Base-by-base conservation (phyloP, 306 rosid genomes). In the Dalbergia cochinchinensis region DNA sequence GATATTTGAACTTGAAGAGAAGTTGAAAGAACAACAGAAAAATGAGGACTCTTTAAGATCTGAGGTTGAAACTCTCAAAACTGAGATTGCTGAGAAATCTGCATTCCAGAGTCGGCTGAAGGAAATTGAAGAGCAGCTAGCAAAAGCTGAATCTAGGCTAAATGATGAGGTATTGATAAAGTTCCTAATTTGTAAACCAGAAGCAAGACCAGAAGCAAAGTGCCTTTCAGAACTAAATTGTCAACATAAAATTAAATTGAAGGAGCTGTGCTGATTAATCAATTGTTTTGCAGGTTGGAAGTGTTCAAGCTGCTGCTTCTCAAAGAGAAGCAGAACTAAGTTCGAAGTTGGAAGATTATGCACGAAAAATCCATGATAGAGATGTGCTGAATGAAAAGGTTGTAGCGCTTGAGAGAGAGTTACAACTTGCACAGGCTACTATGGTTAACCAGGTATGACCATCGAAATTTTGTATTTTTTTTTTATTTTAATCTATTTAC, bases 71-170 rank as follows among this genome's bases (percentile, higher is more conserved):
- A 87, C 41, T 74, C 91, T 90, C 62, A 91, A 90, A 83, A 65
- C 61, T 66, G 97, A 90, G 85, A 61, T 82, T 72, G 84, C 92
- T 44, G 97, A 86, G 83, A 90, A 92, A 82, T 68, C 82, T 80
- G 82, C 64, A 67, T 72, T 95, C 74, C 89, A 93, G 85, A 84
- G 83, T 41, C 87, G 69, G 78, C 77, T 90, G 61, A 74, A 76
- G 83, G 92, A 91, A 84, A 88, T 91, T 11, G 89, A 92, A 87
- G 91, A 79, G 50, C 76, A 91, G 76, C 82, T 91, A 72, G n/a
- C 19, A 31, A 85, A 79, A 83, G 65, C 92, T 37, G 96, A 92
- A 90, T 87, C 90, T 82, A 87, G 68, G 64, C 80, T 86, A 20
- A 88, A 85, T 72, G 87, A 86, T 79, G 91, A 95, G 99, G 99